phyloP scores from a whole-genome alignment of 148 eudicot species.

The Rhododendron kiyosumense region DNA sequence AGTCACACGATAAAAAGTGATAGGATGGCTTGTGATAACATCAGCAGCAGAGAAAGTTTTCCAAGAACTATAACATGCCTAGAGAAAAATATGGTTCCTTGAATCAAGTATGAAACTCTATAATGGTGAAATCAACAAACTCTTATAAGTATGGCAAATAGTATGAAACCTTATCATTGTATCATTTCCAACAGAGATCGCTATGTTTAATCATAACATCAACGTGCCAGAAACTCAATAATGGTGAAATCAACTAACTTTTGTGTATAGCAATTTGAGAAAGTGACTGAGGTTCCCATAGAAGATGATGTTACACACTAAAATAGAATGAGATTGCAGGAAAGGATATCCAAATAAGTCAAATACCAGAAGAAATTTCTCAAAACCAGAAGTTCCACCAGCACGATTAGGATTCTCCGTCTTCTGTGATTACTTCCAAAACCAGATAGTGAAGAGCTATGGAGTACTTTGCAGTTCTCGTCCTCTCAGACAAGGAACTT shows the following conservation, averaged over 20 bases:
- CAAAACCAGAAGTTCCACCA: neutral
- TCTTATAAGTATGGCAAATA: neutral
- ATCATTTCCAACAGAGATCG: neutral
- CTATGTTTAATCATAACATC: neutral
- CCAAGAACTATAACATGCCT: neutral
- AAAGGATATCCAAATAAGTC: neutral
- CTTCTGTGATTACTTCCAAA: constrained; percentile 52
- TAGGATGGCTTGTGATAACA: neutral
- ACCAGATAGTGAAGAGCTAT: constrained; percentile 71
- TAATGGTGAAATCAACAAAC: neutral
- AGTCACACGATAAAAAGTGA: neutral
- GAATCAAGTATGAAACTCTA: neutral
- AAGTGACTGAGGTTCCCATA: neutral
- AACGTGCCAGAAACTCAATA: neutral
- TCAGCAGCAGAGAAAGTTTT: neutral
- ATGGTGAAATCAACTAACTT: neutral
- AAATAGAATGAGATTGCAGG: neutral
- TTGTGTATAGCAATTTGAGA: neutral
- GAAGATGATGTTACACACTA: neutral
- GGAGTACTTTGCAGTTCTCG: constrained; percentile 63
- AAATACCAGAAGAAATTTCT: neutral
- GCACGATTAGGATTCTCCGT: constrained; percentile 1
- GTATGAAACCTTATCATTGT: neutral
- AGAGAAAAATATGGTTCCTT: neutral
- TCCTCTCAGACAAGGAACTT: constrained; percentile 12